Evolutionary conservation across 1,284 basidiomycete genomes (phyloP).

Genomic region (Ustilago vetiveriae): DNA sequence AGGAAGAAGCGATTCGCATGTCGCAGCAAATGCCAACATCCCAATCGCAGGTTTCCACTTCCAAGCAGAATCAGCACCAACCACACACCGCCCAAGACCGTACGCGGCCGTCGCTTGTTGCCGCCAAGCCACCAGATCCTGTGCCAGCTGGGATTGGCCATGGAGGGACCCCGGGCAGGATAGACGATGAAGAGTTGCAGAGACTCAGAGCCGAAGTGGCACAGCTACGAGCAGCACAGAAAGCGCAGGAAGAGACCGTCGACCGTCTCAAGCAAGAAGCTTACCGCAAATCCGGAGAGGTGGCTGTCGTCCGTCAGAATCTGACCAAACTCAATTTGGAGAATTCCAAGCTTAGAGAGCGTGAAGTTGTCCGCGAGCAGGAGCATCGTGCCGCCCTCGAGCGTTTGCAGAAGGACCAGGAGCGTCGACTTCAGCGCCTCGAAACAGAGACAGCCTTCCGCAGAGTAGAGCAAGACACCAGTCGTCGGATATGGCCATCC

Average conservation of each 20-base stretch:
- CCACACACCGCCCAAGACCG: background rate
- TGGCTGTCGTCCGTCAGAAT: constrained; percentile 55
- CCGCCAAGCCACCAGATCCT: constrained; percentile 18
- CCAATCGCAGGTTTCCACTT: constrained; percentile 5
- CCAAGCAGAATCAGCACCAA: background rate
- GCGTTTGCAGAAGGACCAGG: constrained; percentile 46
- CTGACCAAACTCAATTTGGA: constrained; percentile 49
- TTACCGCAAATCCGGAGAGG: constrained; percentile 54
- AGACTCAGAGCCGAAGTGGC: constrained; percentile 36
- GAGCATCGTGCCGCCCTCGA: constrained; percentile 48
- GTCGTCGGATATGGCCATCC: constrained; percentile 54
- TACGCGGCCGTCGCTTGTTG: background rate
- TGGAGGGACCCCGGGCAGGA: background rate
- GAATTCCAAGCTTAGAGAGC: constrained; percentile 45
- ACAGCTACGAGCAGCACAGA: constrained; percentile 31
- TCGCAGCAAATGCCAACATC: constrained; percentile 38
- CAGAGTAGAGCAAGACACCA: constrained; percentile 58
- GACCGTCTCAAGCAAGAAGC: constrained; percentile 38
- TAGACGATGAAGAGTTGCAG: constrained; percentile 10
- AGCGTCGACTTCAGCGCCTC: constrained; percentile 45
- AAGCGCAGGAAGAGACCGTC: constrained; percentile 44
- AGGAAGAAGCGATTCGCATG: constrained; percentile 47
- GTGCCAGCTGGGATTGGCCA: background rate
- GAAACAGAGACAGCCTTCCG: constrained; percentile 56
- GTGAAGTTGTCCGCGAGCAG: constrained; percentile 40